Percentiles rank a stretch among this genome's conserved stretches.
Evolutionary conservation across 2,329 filamentous ascomycete genomes (phyloP).

Genomic region (Aspergillus ibericus): DNA sequence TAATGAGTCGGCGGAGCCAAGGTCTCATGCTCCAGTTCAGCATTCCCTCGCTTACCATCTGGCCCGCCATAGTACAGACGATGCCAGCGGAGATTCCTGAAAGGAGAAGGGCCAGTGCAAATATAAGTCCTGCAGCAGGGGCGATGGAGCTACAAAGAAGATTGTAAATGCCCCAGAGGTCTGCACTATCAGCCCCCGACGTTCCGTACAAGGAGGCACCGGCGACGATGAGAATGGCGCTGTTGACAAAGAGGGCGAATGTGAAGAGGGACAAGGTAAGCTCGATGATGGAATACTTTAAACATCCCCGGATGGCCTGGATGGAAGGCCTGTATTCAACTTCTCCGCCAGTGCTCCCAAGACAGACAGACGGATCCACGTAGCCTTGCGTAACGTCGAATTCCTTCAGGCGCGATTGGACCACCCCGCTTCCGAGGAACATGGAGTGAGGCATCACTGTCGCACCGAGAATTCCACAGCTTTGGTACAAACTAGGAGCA

Average conservation of each 20-base stretch:
- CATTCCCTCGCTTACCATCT: conserved; percentile 85
- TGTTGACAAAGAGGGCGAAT: conserved; percentile 83
- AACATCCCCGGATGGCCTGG: conserved; percentile 69
- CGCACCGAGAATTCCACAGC: conserved; percentile 54
- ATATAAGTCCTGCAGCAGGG: conserved; percentile 76
- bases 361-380: conserved; percentile 28
- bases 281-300: conserved; percentile 72
- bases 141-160: conserved; percentile 69
- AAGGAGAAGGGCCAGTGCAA: conserved; percentile 76
- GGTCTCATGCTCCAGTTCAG: conserved; percentile 72
- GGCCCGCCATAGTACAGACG: conserved; percentile 84
- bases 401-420: conserved; percentile 54
- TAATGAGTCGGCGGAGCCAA: conserved; percentile 76
- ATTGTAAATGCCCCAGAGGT: conserved; percentile 80
- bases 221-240: conserved; percentile 76
- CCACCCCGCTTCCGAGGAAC: conserved; percentile 58
- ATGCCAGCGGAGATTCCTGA: conserved; percentile 81
- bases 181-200: conserved; percentile 62
- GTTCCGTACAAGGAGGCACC: conserved; percentile 71
- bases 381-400: conserved; percentile 47
- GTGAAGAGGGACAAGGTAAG: conserved; percentile 72
- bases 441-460: conserved; percentile 63
- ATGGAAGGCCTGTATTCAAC: conserved; percentile 69
- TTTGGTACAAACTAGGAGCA: conserved; percentile 51
- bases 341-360: conserved; percentile 47